These are phyloP conservation scores for Trichosporon inkin DNA, from an alignment of 1,284 basidiomycete genomes.

Conservation along the genomic window DNA sequence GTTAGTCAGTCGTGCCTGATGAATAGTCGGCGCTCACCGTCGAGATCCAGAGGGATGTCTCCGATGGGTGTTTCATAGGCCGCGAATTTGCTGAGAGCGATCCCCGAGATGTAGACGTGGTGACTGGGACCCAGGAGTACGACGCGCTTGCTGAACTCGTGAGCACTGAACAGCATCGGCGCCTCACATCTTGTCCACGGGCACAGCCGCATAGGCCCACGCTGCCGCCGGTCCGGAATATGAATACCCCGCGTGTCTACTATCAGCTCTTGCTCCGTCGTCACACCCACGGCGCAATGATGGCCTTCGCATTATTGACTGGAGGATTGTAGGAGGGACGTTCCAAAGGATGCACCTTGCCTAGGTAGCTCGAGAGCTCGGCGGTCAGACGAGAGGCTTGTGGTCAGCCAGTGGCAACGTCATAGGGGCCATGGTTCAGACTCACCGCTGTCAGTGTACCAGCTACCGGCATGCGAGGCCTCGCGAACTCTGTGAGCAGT, in stretches of 20 bases:
- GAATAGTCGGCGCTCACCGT: slow-evolving; percentile 58
- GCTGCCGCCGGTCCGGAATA: slow-evolving; percentile 93
- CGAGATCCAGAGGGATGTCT: slow-evolving; percentile 67
- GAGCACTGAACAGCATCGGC: not conserved
- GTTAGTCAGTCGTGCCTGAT: not conserved
- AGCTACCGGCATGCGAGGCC: slow-evolving; percentile 83
- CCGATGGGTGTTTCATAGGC: slow-evolving; percentile 85
- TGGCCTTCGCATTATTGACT: slow-evolving; percentile 72
- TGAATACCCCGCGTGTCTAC: slow-evolving; percentile 89
- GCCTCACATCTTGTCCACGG: slow-evolving; percentile 70
- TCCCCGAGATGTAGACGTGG: slow-evolving; percentile 79
- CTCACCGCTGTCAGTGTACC: slow-evolving; percentile 75
- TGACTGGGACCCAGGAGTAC: slow-evolving; percentile 96
- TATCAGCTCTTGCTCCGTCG: not conserved
- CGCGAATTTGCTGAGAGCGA: slow-evolving; percentile 73
- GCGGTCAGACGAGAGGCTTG: slow-evolving; percentile 61
- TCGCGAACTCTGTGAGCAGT: slow-evolving; percentile 46
- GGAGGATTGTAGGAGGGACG: slow-evolving; percentile 60
- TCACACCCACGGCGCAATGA: slow-evolving; percentile 86
- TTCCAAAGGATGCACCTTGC: slow-evolving; percentile 56
- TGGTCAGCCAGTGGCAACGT: slow-evolving; percentile 18
- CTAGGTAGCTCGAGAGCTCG: slow-evolving; percentile 66
- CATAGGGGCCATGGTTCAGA: slow-evolving; percentile 8
- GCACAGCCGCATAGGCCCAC: slow-evolving; percentile 90
- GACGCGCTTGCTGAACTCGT: slow-evolving; percentile 66